Evolutionary conservation across 441 rosid genomes (phyloP).

Genomic region (Manihot esculenta): DNA sequence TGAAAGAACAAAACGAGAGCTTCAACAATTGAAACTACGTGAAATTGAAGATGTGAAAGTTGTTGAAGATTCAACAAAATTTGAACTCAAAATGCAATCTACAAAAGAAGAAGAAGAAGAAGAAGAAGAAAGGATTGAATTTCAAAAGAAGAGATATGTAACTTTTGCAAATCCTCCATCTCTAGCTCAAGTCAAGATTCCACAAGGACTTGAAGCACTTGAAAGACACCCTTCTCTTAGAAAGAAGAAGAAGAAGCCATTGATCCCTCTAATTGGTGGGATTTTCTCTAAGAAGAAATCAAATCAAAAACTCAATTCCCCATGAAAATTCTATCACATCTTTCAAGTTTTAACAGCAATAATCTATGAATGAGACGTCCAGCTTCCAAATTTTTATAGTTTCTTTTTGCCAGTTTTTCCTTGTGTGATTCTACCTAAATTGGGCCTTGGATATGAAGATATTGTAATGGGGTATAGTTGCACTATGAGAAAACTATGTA

Average conservation of each 20-base stretch:
- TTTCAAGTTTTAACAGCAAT: not conserved
- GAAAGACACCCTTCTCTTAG: constrained; percentile 79
- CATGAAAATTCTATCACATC: not conserved
- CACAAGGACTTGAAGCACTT: constrained; percentile 40
- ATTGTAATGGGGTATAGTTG: not conserved
- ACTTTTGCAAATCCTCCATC: constrained; percentile 34
- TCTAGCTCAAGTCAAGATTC: constrained; percentile 36
- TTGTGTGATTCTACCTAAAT: not conserved
- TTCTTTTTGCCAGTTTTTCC: not conserved
- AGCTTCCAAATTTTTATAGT: not conserved
- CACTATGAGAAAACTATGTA: not conserved
- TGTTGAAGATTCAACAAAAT: constrained; percentile 37
- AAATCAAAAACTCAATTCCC: constrained; percentile 27
- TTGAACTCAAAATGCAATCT: constrained; percentile 25
- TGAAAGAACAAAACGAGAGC: constrained; percentile 66
- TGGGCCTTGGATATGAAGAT: not conserved
- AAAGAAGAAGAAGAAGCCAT: constrained; percentile 68
- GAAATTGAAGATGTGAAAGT: constrained; percentile 40
- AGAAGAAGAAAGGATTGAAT: constrained; percentile 32
- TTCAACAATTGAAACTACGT: constrained; percentile 45
- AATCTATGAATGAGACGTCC: not conserved
- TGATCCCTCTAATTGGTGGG: constrained; percentile 75
- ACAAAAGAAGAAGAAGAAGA: not conserved
- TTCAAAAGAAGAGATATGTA: constrained; percentile 50
- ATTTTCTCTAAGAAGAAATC: constrained; percentile 68